Evolutionary conservation across 1,284 basidiomycete species (phyloP).

Genomic region (Peniophora sp.): DNA sequence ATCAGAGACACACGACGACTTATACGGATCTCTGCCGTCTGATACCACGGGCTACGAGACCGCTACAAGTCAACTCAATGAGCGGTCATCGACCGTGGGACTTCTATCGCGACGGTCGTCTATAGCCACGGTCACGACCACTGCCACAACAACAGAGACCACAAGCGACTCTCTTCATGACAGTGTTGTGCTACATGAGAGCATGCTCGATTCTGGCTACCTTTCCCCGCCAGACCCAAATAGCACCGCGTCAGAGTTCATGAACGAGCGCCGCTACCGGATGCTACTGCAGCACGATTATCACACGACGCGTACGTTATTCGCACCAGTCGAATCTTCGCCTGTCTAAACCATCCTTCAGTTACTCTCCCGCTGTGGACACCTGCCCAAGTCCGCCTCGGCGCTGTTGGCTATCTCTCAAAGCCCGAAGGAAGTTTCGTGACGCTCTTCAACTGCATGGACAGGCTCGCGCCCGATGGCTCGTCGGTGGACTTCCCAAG

Average conservation of each 20-base stretch:
- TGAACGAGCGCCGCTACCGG: constrained; percentile 57
- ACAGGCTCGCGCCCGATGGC: constrained; percentile 26
- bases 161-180: constrained; percentile 3
- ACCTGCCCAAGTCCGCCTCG: constrained; percentile 50
- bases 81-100: background rate
- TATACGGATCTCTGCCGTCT: background rate
- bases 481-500: constrained; percentile 33
- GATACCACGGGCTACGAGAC: background rate
- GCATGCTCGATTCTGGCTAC: constrained; percentile 20
- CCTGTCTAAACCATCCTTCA: constrained; percentile 16
- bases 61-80: background rate
- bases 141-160: constrained; percentile 6
- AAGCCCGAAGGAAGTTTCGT: constrained; percentile 59
- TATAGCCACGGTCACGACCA: background rate
- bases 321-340: no score
- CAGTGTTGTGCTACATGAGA: constrained; percentile 11
- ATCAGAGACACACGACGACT: background rate
- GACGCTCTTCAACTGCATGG: constrained; percentile 60
- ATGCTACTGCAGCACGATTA: constrained; percentile 55
- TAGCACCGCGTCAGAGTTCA: constrained; percentile 31
- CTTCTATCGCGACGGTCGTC: background rate
- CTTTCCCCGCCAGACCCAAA: constrained; percentile 39
- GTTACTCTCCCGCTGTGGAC: constrained; percentile 68
- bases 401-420: constrained; percentile 64
- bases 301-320: constrained; percentile 58